Evolutionary conservation across 2,329 filamentous ascomycete genomes (phyloP), one percentile per base, ranked within the genome.

Genomic region (Alternaria ethzedia): DNA sequence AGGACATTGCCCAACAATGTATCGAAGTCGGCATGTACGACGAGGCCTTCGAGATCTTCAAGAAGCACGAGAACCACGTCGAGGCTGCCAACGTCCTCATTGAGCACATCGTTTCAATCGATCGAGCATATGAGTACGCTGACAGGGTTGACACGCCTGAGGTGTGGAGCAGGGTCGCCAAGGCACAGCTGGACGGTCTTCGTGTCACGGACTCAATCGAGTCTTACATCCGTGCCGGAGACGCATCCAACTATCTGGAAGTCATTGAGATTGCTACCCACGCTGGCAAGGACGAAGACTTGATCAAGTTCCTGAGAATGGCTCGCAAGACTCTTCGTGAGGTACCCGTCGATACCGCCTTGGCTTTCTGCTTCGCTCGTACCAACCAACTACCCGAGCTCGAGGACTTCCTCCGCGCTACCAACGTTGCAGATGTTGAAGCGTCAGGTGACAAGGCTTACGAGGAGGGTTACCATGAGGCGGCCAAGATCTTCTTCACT

Each of bases 401-500:
- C 41, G 96, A 99, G 82, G 96, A 99, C 80, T 99, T 99, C 87
- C 85, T 99, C 65, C 91, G 93, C 61, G 89, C 89, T 26, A 94
- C 93, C 59, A 99, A 99, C 71, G 96, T 98, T 65, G 95, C 96
- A 57, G 94, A 99, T 79, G 87, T 98, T 57, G 96, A 99, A 79
- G 92, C 96, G 72, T 98, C 94, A 63, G 96, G 96, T 85, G 96
- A 99, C 86, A 97, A 97, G 86, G 95, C 96, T 21, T 98, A 97
- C 72, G 91, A 90, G 67, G 96, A 99, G 83, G 95, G 95, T 64
- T 90, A 93, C 77, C 95, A 96, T 77, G 91, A 98, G 85, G 96
- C 96, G 46, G 93, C 96, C 69, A 99, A 99, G 88, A 98, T 99
- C 77, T 99, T 98, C 87, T 99, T 90, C 85, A 93, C 89, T 59